Base-by-base conservation (phyloP, 495 filamentous ascomycete species). In the Trichoderma gamsii region DNA sequence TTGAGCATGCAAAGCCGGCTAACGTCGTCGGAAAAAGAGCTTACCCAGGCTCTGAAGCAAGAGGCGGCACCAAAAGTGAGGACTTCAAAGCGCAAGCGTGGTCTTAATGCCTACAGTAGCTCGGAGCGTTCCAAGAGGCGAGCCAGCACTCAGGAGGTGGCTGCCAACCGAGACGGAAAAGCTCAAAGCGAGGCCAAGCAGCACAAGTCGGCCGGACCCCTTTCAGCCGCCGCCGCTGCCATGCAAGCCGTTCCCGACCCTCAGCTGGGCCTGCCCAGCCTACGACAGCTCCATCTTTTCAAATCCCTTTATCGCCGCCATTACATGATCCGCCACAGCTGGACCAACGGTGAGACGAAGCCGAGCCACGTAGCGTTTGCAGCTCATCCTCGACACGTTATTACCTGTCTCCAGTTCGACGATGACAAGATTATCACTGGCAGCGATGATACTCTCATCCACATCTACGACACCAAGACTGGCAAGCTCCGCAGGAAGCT, bases 401-500 rank as follows among this genome's bases (percentile, higher is more conserved):
- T 99, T 23, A 99, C 95, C 9, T 99, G 95, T 72, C 83, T 99
- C 66, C 93, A 98, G 72, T 98, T 99, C 71, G 95, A 99, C 72
- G 89, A 91, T 38, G 95, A 98, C 79, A 98, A 98, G 78, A 97
- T 99, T 67, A 81, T 99, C 68, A 99, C 96, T 13, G 95, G 95
- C 38, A 97, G 93, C 72, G 95, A 99, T 77, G 95, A 99, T 75
- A 96, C 93, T 12, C 90, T 97, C 69, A 99, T 99, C 75, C 92
- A 98, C 74, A 94, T 99, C 52, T 99, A 98, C 75, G 93, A 98
- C 73, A 99, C 95, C 15, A 94, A 93, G 77, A 98, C 93, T 7
- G 95, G 95, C 67, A 90, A 89, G 67, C 78, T 96, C 65, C 87
- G 91, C 68, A 90, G 86, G 66, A 91, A 87, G 46, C 84, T 99